Percentiles rank a stretch among this genome's conserved stretches.
These are phyloP conservation scores for Elongisporangium anandrum DNA, from an alignment of 352 stramenopile species.

Conservation along the genomic window DNA sequence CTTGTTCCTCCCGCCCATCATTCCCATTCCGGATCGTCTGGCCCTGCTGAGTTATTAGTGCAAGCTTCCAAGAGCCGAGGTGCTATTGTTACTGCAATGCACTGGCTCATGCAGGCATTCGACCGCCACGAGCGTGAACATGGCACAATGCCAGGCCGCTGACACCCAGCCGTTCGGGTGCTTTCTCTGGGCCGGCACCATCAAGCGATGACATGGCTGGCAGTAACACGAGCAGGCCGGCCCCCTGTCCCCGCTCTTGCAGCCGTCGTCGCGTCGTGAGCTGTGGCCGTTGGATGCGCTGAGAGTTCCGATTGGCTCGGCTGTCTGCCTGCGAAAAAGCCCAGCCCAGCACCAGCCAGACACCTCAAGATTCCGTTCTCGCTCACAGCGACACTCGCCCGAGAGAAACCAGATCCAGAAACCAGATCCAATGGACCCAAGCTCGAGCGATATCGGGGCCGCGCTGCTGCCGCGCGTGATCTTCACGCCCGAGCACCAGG, in stretches of 20 bases:
- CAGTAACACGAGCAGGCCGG: neutral
- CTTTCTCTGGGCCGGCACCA: too few species aligned
- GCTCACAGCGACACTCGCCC: neutral
- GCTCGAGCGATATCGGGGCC: neutral
- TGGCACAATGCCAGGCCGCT: neutral
- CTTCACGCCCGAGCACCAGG: constrained; percentile 24
- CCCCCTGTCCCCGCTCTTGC: neutral
- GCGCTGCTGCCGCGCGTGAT: constrained; percentile 19
- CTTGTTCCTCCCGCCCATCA: neutral
- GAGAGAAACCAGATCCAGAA: neutral
- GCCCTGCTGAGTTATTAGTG: too few species aligned
- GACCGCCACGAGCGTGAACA: neutral
- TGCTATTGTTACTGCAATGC: too few species aligned
- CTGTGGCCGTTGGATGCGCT: neutral
- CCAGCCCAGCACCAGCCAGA: neutral
- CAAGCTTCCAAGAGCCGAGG: too few species aligned
- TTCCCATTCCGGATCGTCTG: neutral
- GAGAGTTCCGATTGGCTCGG: neutral
- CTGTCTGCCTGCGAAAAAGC: neutral
- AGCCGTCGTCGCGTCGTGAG: neutral
- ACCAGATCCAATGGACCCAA: neutral
- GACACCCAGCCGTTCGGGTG: neutral
- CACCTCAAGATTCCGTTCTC: neutral
- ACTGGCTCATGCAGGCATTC: too few species aligned
- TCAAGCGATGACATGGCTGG: neutral